Evolutionary conservation across 768 basidiomycete species (phyloP).

Genomic region (Chiua virens): DNA sequence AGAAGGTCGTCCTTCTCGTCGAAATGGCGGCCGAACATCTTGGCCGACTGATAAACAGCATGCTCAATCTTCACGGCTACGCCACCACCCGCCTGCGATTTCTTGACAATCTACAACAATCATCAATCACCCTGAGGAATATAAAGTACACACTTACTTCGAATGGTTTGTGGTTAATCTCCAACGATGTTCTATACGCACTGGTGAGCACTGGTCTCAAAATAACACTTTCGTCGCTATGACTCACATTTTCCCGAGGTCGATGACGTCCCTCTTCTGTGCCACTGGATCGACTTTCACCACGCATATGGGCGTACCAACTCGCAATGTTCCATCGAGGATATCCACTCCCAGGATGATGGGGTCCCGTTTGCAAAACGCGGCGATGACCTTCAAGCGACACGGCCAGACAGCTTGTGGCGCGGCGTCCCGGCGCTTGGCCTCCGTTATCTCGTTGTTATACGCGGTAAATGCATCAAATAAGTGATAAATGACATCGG

Average conservation of each 20-base stretch:
- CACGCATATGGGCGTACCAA: conserved; percentile 94
- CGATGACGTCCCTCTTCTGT: conserved; percentile 87
- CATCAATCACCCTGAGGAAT: neutral
- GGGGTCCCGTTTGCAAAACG: conserved; percentile 95
- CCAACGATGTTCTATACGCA: conserved; percentile 76
- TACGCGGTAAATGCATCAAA: conserved; percentile 97
- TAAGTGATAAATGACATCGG: conserved; percentile 97
- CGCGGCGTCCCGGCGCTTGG: conserved; percentile 88
- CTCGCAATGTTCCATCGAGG: conserved; percentile 83
- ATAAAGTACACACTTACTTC: conserved; percentile 51
- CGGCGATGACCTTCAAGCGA: conserved; percentile 88
- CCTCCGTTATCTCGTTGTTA: conserved; percentile 87
- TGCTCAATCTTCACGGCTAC: conserved; percentile 99
- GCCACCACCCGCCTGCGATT: conserved; percentile 90
- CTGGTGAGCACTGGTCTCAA: conserved; percentile 3
- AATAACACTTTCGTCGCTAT: neutral
- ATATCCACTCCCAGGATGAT: conserved; percentile 98
- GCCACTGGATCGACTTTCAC: conserved; percentile 88
- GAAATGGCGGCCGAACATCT: conserved; percentile 95
- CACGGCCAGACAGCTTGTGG: conserved; percentile 98
- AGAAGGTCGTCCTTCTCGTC: conserved; percentile 94
- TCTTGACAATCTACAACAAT: conserved; percentile 74
- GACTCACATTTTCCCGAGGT: conserved; percentile 91
- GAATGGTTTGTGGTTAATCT: conserved; percentile 91
- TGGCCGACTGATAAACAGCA: conserved; percentile 91